A percentile compares a stretch with the other conserved stretches of the same genome.
Conservation (phyloP, 495 filamentous ascomycete genomes). For the Astrothelium subdiscretum region DNA sequence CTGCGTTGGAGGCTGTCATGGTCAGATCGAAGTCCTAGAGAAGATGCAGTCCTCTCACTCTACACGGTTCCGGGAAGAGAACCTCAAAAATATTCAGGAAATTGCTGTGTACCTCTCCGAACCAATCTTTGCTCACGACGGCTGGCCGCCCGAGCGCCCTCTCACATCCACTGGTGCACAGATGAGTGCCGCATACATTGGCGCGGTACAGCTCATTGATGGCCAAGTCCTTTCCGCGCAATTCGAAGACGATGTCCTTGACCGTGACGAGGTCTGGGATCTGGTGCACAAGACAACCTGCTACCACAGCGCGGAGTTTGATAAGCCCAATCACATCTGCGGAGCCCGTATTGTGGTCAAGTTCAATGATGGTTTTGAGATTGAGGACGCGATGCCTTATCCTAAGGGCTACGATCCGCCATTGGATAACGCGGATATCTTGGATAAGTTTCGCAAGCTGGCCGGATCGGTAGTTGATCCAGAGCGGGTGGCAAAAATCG, state of each 20-base stretch:
- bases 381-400: too few species aligned
- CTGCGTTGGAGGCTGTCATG: neutral
- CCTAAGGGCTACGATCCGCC: too few species aligned
- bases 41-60: neutral
- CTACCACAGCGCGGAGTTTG: too few species aligned
- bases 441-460: too few species aligned
- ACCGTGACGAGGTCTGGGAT: slow-evolving; percentile 31
- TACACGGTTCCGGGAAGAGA: slow-evolving; percentile 9
- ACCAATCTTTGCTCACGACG: slow-evolving; percentile 27
- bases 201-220: slow-evolving; percentile 33
- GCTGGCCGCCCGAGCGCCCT: too few species aligned
- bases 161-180: slow-evolving; percentile 34
- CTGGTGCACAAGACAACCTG: slow-evolving; percentile 29
- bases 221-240: slow-evolving; percentile 26
- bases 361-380: too few species aligned
- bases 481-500: too few species aligned
- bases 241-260: slow-evolving; percentile 25
- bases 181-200: slow-evolving; percentile 35
- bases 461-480: too few species aligned
- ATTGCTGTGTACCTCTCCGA: slow-evolving; percentile 5
- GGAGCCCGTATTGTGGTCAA: too few species aligned
- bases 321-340: neutral
- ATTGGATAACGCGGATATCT: too few species aligned
- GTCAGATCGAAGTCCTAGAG: slow-evolving; percentile 17
- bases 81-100: slow-evolving; percentile 15